A percentile compares a stretch with the other conserved stretches of the same genome.
Evolutionary conservation across 202 grass and related monocot genomes (phyloP).

Genomic region (Bolboschoenoplectus hybrid): DNA sequence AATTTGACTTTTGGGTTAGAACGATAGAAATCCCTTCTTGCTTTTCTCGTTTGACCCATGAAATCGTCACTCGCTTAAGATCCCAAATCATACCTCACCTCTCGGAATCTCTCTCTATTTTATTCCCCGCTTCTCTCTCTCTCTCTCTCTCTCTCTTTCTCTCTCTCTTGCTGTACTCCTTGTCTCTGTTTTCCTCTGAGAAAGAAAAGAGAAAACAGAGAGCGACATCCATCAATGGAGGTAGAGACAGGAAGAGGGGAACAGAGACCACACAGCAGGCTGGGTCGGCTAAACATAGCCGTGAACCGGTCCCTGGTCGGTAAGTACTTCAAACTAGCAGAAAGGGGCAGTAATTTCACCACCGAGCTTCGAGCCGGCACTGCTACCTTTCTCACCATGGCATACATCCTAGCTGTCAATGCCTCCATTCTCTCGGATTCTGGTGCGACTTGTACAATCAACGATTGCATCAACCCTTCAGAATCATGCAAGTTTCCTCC

Average conservation of each 20-base stretch:
- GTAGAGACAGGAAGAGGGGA: constrained; percentile 37
- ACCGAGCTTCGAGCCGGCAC: constrained; percentile 87
- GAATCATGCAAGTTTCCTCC: constrained; percentile 75
- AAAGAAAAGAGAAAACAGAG: constrained; percentile 46
- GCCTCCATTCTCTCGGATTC: constrained; percentile 96
- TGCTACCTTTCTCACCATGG: constrained; percentile 87
- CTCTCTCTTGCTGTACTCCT: background rate
- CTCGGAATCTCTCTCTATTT: constrained; percentile 12
- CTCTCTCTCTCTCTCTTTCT: background rate
- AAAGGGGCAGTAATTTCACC: constrained; percentile 72
- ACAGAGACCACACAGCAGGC: constrained; percentile 22
- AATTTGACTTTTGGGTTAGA: background rate
- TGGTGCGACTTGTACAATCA: constrained; percentile 68
- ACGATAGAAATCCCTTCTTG: background rate
- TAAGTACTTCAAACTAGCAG: constrained; percentile 57
- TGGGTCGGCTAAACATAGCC: constrained; percentile 59
- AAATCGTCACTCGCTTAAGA: background rate
- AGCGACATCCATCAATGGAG: constrained; percentile 51
- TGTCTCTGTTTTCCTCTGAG: constrained; percentile 40
- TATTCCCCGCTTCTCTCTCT: background rate
- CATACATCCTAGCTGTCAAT: constrained; percentile 94
- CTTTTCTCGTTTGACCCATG: constrained; percentile 31
- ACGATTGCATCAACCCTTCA: constrained; percentile 59
- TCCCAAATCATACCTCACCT: constrained; percentile 35
- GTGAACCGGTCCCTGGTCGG: constrained; percentile 63